Evolutionary conservation across 2,329 filamentous ascomycete genomes (phyloP), one percentile per base, ranked within the genome.

Genomic region (Cyclaneusma minus): DNA sequence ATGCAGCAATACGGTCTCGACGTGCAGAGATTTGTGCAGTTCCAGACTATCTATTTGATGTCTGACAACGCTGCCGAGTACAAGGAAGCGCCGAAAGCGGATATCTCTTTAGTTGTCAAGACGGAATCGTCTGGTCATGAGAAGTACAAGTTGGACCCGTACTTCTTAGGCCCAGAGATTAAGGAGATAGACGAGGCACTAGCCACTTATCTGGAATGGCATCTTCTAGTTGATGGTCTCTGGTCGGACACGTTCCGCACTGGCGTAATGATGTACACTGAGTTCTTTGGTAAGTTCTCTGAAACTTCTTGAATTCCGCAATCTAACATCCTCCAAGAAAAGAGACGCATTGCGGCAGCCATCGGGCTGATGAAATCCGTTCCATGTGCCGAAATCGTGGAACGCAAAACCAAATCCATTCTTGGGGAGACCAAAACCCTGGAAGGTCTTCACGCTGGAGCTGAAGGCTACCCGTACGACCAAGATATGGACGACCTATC

Each of bases 141-240:
- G 13, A 36, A 35, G 11, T 25, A 29, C 9, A 42, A 47, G 3
- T 41, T 40, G 7, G 43, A 52, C 27, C 30, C 33, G 13, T 41
- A 36, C 11, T 51, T 56, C 28, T 44, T 47, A 10, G n/a, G n/a
- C n/a, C 59, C 74, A 6, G 52, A 73, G 8, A 56, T 72, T 27
- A 58, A 58, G 22, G 61, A 62, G 18, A 11, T 32, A 13, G 29
- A 34, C 21, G n/a, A 17, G 5, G 46, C 51, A 18, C 61, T 93
- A 27, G 82, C 94, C 23, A 67, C 77, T 30, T 73, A 79, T 19
- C 55, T 94, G 32, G 80, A 91, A 44, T 95, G 87, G 85, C 74
- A 87, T 47, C 56, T 81, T 31, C 63, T 81, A 29, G 65, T 87
- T 6, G 68, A 78, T 25, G 75, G 68, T 8, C 64, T 79, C 29